Base-by-base conservation (phyloP, 495 filamentous ascomycete species). In the Sporormia fimetaria region DNA sequence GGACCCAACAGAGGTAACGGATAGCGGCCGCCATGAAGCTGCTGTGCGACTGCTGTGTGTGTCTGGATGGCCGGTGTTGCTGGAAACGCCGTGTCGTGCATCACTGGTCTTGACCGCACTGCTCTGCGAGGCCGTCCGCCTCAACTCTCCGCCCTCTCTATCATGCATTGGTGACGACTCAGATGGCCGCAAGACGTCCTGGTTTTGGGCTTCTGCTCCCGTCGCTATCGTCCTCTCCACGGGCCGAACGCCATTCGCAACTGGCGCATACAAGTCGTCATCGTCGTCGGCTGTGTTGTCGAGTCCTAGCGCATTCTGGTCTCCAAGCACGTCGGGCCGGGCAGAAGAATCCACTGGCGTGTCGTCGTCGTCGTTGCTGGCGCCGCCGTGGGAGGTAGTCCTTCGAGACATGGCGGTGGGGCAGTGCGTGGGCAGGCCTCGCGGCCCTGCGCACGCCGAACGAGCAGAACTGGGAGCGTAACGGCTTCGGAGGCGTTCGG, bases 291-390 rank as follows among this genome's bases (percentile, higher is more conserved):
- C n/a, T n/a, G n/a, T n/a, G n/a, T n/a, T n/a, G n/a, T n/a, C n/a
- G 21, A 49, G 39, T 29, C 61, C 59, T 32, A 57, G 43, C 42
- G 57, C 62, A 42, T 47, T 59, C 31, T 60, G 58, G 40, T 64
- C 62, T 47, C 57, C 60, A 48, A 64, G 63, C 24, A 64, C 53
- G 39, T 64, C 57, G 25, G 48, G 50, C 24, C 51, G 58, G 32
- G 12, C 37, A 18, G 28, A 16, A 7, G 20, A 34, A 14, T 14
- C 40, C 10, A 42, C 38, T 20, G 23, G 22, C 23, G 21, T 32
- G 40, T 46, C 45, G 41, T 51, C 31, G 33, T 49, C 29, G 36
- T 16, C 25, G 33, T 41, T 30, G 14, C 30, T 45, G 41, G n/a
- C n/a, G n/a, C n/a, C n/a, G n/a, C n/a, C n/a, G n/a, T n/a, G n/a